Conservation (phyloP, 164 flowering plant species). For the Nymphaea thermarum region DNA sequence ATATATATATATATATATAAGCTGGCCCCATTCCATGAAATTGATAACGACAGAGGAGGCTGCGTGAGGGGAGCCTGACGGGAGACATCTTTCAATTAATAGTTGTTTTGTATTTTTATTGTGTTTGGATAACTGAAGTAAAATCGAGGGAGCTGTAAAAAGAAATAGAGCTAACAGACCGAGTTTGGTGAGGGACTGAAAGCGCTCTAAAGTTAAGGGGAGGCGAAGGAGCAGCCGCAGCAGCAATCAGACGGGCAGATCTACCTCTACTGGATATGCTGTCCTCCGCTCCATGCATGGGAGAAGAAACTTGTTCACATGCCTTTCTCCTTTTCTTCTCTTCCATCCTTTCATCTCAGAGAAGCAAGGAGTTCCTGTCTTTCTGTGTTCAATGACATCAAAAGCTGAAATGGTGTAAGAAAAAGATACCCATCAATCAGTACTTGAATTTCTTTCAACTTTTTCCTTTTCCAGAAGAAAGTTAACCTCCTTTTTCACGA, state of each 20-base stretch:
- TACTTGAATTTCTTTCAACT: neutral
- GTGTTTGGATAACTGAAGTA: neutral
- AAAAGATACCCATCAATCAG: neutral
- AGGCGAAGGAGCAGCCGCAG: neutral
- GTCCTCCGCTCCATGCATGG: neutral
- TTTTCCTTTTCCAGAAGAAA: neutral
- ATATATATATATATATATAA: too few relatives aligned
- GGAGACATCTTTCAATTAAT: neutral
- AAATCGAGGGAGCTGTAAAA: constrained; percentile 1
- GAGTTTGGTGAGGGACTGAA: neutral
- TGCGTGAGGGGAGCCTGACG: constrained; percentile 2
- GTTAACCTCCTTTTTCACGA: neutral
- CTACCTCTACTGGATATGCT: neutral
- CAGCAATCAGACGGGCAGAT: neutral
- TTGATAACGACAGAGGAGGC: neutral
- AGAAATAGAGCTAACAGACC: neutral
- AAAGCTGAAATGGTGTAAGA: neutral
- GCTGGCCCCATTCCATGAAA: constrained; percentile 1
- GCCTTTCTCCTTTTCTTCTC: neutral
- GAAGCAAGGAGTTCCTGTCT: neutral
- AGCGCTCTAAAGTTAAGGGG: neutral
- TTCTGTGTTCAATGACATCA: neutral
- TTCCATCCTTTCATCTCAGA: neutral
- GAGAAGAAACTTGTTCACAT: neutral
- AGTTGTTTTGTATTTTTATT: neutral